Evolutionary conservation across 805 yeast species (phyloP), one percentile per base, ranked within the genome.

Genomic region (Metschnikowia orientalis): DNA sequence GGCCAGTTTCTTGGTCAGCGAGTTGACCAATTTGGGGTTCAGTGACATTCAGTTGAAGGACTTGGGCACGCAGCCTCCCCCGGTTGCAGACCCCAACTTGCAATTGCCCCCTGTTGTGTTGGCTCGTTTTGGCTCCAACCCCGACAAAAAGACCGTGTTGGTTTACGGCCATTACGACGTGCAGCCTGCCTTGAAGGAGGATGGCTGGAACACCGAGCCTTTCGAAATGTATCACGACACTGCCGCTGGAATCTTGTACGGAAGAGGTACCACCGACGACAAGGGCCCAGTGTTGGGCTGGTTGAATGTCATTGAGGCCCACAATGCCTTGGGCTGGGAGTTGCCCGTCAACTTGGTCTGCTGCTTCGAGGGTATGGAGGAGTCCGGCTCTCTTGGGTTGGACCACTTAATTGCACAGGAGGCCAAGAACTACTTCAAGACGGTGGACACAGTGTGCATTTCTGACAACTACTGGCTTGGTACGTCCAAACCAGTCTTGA

Each of bases 341-440:
- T 71, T 92, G 38, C 99, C 99, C 12, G 97, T 92, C 42, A 92
- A 92, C 66, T 63, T 92, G 50, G 75, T 88, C 30, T 81, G 84
- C 57, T 87, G 96, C 62, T 92, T 92, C 53, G 99, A 92, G 66
- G 97, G 98, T 41, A 92, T 92, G 99, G 99, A 92, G 66, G 99
- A 92, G 66, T 79, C 89, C 44, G 99, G 99, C 15, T 87, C 96
- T 20, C 62, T 86, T 31, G 97, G 97, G 21, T 73, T 92, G 45
- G 98, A 90, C 48, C 78, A 68, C 21, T 74, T 92, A 51, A 82
- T 92, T 52, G 80, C 79, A 31, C 61, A 67, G 25, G 97, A 92
- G 67, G 89, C 95, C 35, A 59, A 72, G 33, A 59, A 62, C 23
- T 92, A 87, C 62, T 92, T 92, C 71, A 79, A 82, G 58, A 80